Evolutionary conservation across 2,329 filamentous ascomycete genomes (phyloP).

Genomic region (Pochonia chlamydosporia): DNA sequence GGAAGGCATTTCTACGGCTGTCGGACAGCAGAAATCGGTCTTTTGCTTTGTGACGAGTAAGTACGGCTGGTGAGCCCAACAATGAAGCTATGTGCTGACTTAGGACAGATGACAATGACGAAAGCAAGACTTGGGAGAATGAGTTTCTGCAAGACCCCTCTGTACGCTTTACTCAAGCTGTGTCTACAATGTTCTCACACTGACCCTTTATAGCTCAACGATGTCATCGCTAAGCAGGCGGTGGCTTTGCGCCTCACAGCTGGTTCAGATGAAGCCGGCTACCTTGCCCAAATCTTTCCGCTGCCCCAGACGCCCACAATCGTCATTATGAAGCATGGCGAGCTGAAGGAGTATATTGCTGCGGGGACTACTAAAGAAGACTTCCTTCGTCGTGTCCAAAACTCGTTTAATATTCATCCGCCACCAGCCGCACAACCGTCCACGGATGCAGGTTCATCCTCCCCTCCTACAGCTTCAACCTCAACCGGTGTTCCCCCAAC

Average conservation of each 20-base stretch:
- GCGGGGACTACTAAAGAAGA: conserved; percentile 59
- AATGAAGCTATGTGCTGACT: conserved; percentile 10
- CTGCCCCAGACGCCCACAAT: conserved; percentile 73
- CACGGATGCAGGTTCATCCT: conserved; percentile 1
- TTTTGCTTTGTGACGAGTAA: conserved; percentile 78
- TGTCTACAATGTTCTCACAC: not conserved
- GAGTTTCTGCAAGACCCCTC: conserved; percentile 56
- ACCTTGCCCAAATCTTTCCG: conserved; percentile 76
- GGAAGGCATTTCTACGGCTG: conserved; percentile 70
- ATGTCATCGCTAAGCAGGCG: conserved; percentile 54
- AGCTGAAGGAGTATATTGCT: conserved; percentile 70
- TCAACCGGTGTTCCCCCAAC: conserved; percentile 15
- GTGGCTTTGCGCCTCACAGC: conserved; percentile 65
- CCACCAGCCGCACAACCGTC: conserved; percentile 9
- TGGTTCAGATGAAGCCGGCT: conserved; percentile 74
- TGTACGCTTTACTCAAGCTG: conserved; percentile 32
- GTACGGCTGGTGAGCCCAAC: conserved; percentile 11
- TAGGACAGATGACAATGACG: conserved; percentile 56
- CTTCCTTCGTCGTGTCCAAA: conserved; percentile 46
- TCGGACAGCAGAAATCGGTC: conserved; percentile 71
- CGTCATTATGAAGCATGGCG: conserved; percentile 73
- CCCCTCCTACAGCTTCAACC: conserved; percentile 9
- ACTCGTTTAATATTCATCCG: conserved; percentile 23
- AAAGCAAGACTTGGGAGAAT: conserved; percentile 67
- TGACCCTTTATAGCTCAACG: conserved; percentile 40